Evolutionary conservation across 352 stramenopile species (phyloP).

Genomic region (Pythium grandisporangium): DNA sequence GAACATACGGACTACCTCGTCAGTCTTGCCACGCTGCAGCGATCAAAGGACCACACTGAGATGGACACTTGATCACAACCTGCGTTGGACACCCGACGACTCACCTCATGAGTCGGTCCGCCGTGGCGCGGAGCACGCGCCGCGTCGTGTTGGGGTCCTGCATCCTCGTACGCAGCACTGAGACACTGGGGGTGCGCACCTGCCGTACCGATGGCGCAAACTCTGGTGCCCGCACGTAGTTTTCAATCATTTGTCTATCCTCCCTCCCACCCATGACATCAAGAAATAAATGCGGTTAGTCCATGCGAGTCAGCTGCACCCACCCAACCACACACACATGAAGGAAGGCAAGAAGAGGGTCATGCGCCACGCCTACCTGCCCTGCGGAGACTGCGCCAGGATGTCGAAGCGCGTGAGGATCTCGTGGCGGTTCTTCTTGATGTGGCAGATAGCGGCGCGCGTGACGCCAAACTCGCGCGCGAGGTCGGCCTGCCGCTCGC

Average conservation of each 20-base stretch:
- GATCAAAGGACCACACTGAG: no score
- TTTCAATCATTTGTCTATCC: neutral
- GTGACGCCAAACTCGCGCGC: constrained; percentile 64
- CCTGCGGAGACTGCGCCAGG: constrained; percentile 38
- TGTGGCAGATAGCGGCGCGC: constrained; percentile 60
- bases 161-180: neutral
- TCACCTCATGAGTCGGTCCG: neutral
- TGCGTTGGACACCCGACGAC: no score
- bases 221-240: constrained; percentile 12
- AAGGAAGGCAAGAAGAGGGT: no score
- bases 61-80: no score
- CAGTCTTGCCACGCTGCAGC: constrained; percentile 2
- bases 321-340: no score
- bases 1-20: constrained; percentile 8
- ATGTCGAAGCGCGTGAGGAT: constrained; percentile 61
- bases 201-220: constrained; percentile 23
- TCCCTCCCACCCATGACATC: neutral
- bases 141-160: neutral
- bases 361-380: constrained; percentile 55
- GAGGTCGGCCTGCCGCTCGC: constrained; percentile 52
- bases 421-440: constrained; percentile 69
- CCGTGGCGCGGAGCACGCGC: neutral
- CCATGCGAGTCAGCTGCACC: no score
- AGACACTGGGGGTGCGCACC: constrained; percentile 5
- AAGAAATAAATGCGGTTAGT: no score